Evolutionary conservation across 2,329 filamentous ascomycete genomes (phyloP).

Genomic region (Aspergillus vadensis): DNA sequence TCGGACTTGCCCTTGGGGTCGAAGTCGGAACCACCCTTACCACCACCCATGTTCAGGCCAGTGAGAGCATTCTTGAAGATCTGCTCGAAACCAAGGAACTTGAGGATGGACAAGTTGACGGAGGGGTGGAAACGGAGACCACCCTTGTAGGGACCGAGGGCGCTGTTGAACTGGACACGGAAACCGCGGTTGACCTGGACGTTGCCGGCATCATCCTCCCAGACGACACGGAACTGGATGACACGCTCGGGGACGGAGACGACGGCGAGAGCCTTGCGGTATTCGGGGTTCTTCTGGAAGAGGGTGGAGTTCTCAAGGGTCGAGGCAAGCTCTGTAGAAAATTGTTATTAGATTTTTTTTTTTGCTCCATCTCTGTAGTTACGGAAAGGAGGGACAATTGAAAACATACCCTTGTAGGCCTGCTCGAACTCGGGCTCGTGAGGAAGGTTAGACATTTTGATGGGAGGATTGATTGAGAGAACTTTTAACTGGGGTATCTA

Average conservation of each 20-base stretch:
- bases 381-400: not conserved
- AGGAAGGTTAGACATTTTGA: conserved; percentile 77
- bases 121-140: conserved; percentile 88
- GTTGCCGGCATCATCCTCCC: conserved; percentile 88
- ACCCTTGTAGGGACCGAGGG: conserved; percentile 96
- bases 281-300: conserved; percentile 92
- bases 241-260: conserved; percentile 90
- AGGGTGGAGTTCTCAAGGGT: conserved; percentile 92
- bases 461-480: conserved; percentile 13
- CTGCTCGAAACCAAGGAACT: conserved; percentile 99
- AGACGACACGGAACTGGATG: conserved; percentile 95
- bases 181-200: conserved; percentile 92
- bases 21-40: conserved; percentile 97
- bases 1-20: conserved; percentile 99
- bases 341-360: not conserved
- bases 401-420: conserved; percentile 81
- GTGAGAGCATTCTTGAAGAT: conserved; percentile 99
- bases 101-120: conserved; percentile 69
- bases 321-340: conserved; percentile 75
- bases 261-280: conserved; percentile 85
- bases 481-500: conserved; percentile 8
- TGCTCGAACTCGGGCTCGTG: conserved; percentile 97
- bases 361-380: too few relatives aligned
- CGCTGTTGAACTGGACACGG: conserved; percentile 98
- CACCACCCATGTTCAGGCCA: conserved; percentile 92